Percentiles rank a stretch among this genome's conserved stretches.
These are phyloP conservation scores for Aurifilum marmelostoma DNA, from an alignment of 2,329 filamentous ascomycete species.

Conservation along the genomic window DNA sequence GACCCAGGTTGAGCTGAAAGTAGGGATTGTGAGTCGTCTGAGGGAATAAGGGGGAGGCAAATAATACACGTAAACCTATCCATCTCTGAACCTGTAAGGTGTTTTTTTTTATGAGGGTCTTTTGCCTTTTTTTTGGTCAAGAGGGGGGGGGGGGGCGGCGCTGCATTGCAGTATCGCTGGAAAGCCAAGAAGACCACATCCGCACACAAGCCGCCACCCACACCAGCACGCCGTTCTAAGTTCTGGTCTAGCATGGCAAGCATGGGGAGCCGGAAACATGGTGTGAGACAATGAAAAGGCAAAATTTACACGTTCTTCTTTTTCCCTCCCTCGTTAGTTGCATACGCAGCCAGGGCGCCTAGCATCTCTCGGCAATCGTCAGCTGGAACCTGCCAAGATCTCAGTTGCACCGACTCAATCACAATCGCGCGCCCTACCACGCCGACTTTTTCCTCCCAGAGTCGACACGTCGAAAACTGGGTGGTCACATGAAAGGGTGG, in stretches of 20 bases:
- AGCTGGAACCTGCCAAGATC: slow-evolving; percentile 7
- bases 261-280: not conserved
- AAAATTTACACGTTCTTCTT: slow-evolving; percentile 7
- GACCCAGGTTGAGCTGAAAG: not conserved
- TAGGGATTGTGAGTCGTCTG: slow-evolving; percentile 6
- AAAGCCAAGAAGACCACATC: not conserved
- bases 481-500: slow-evolving; percentile 1
- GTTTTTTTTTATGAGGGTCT: not conserved
- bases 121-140: no score
- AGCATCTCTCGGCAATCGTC: slow-evolving; percentile 5
- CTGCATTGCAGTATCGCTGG: not conserved
- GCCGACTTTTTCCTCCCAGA: not conserved
- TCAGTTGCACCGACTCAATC: not conserved
- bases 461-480: slow-evolving; percentile 4
- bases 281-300: not conserved
- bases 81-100: not conserved
- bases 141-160: no score
- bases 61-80: not conserved
- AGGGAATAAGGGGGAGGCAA: not conserved
- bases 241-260: not conserved
- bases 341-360: slow-evolving; percentile 10
- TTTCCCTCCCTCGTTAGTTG: slow-evolving; percentile 16
- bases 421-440: not conserved
- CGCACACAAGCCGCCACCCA: not conserved
- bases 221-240: not conserved